Base-by-base conservation (phyloP, 2,329 filamentous ascomycete species). In the Rhinocladiella similis region DNA sequence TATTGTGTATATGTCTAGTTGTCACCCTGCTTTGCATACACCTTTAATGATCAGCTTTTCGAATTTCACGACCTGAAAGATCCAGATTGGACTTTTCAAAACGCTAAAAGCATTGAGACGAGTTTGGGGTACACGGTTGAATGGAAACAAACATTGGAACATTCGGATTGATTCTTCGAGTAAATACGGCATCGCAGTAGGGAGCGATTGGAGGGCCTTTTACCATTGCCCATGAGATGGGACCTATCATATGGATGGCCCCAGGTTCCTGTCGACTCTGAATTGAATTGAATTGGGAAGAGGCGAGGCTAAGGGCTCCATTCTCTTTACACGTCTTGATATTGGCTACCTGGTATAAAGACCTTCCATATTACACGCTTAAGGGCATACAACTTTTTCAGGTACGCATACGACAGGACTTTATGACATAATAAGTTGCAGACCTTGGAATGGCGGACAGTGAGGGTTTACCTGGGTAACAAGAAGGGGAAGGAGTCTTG, bases 351-450 rank as follows among this genome's bases (percentile, higher is more conserved):
- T 12, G 10, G 6, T 33, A 58, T 57, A 51, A 54, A 53, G 56
- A 50, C 36, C 38, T 53, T 54, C 57, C 61, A 53, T 61, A 60
- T 60, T 54, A 55, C 57, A 61, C 60, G 59, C 49, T 42, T 50
- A 46, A 43, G 50, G 54, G 50, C 50, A 57, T 56, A 59, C 53
- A 59, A 43, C 29, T 54, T 59, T 33, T 53, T 55, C 55, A 54
- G 57, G 50, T 52, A 61, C 55, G 53, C 60, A 63, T 56, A 63
- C 55, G 60, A 60, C 50, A 51, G 60, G 56, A 53, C 50, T 53
- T 50, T 41, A 59, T 47, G 56, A 53, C 12, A 58, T 57, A 59
- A 57, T 52, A 48, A n/a, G n/a, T 56, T 54, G 4, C 47, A 54
- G 54, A 45, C 43, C 50, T 50, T 45, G 46, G 47, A 47, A 54